Conservation (phyloP, 257 asterid species). For the Solanum peruvianum region DNA sequence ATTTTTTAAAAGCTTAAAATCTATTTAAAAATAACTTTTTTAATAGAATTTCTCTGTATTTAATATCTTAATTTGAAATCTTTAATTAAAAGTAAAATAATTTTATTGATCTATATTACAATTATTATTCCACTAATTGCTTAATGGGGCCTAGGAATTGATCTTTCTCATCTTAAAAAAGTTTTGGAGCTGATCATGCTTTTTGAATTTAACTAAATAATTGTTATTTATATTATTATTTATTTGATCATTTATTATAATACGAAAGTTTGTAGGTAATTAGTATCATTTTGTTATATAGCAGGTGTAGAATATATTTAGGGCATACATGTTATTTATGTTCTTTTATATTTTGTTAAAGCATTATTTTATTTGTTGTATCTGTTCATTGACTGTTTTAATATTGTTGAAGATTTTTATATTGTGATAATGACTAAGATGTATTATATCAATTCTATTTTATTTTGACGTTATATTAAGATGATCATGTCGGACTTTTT, state of each 20-base stretch:
- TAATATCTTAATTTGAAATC: too few relatives aligned
- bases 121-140: background rate
- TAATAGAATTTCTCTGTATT: too few relatives aligned
- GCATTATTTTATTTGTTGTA: too few relatives aligned
- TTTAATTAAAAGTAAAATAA: too few relatives aligned
- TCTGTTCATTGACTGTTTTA: background rate
- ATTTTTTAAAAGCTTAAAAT: too few relatives aligned
- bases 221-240: too few relatives aligned
- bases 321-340: background rate
- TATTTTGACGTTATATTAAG: too few relatives aligned
- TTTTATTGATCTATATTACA: too few relatives aligned
- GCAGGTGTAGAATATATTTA: background rate
- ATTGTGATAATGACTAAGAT: too few relatives aligned
- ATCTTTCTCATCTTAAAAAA: background rate
- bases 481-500: background rate
- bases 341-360: too few relatives aligned
- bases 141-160: background rate
- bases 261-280: background rate
- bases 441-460: too few relatives aligned
- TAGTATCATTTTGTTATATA: background rate
- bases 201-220: background rate
- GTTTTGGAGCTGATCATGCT: background rate
- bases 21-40: rapidly evolving
- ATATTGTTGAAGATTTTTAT: background rate
- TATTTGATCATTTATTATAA: too few relatives aligned